Percentiles rank a stretch among this genome's conserved stretches.
Evolutionary conservation across 2,329 filamentous ascomycete genomes (phyloP).

Genomic region (Scedosporium boydii): DNA sequence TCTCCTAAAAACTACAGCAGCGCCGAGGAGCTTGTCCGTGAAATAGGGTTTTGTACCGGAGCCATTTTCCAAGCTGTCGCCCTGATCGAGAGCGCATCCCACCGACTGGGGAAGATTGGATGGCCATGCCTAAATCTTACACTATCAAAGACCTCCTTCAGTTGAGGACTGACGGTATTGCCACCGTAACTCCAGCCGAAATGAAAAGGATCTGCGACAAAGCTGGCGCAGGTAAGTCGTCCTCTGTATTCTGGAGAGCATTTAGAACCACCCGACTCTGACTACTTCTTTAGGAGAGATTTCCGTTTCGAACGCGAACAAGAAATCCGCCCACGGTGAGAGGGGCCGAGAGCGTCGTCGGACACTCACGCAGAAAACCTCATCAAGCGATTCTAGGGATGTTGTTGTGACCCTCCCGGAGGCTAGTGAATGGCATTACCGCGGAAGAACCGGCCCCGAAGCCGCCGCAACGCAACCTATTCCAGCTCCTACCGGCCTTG

Average conservation of each 20-base stretch:
- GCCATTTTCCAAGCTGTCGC: no score
- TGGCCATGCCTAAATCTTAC: constrained; percentile 5
- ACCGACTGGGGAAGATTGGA: background rate
- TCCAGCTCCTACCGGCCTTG: constrained; percentile 40
- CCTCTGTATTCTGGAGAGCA: no score
- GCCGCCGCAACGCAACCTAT: constrained; percentile 34
- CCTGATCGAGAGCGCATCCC: no score
- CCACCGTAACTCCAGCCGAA: constrained; percentile 6
- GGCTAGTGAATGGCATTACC: constrained; percentile 31
- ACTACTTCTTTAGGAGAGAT: background rate
- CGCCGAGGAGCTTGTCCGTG: no score
- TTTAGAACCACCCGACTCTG: background rate
- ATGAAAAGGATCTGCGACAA: constrained; percentile 9
- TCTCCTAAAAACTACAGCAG: no score
- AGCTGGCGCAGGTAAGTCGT: constrained; percentile 9
- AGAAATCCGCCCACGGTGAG: background rate
- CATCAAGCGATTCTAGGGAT: constrained; percentile 5
- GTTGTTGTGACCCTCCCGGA: constrained; percentile 3
- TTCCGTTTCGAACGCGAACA: background rate
- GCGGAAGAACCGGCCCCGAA: constrained; percentile 34
- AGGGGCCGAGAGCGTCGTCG: background rate
- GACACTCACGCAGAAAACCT: background rate
- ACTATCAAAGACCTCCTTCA: constrained; percentile 9
- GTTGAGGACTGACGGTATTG: constrained; percentile 6
- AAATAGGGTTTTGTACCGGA: no score